A percentile compares a stretch with the other conserved stretches of the same genome.
These are phyloP conservation scores for Brassica juncea DNA, from an alignment of 345 rosid species.

Conservation along the genomic window DNA sequence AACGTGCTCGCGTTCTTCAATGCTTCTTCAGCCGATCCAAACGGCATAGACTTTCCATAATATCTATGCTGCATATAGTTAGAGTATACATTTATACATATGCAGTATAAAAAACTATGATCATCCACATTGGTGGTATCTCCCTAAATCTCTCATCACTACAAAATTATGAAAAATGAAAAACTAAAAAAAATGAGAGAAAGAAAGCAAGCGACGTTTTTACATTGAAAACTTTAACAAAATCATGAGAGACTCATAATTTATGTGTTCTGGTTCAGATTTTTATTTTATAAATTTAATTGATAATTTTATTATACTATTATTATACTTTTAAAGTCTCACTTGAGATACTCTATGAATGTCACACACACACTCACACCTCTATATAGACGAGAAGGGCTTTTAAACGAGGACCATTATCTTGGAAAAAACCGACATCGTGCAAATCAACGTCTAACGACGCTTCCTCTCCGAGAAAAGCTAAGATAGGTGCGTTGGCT, in stretches of 20 bases:
- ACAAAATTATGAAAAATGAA: background rate
- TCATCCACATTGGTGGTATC: background rate
- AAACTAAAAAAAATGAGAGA: background rate
- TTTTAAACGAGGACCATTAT: slow-evolving; percentile 40
- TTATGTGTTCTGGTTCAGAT: too few relatives aligned
- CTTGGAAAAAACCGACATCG: slow-evolving; percentile 37
- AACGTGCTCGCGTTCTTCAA: slow-evolving; percentile 45
- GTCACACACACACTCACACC: slow-evolving; percentile 35
- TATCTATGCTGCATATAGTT: slow-evolving; percentile 48
- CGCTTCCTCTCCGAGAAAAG: slow-evolving; percentile 49
- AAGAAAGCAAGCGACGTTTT: background rate
- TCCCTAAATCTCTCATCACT: background rate
- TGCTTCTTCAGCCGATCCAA: slow-evolving; percentile 50
- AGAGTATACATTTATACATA: background rate
- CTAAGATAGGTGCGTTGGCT: slow-evolving; percentile 50
- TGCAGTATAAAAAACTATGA: background rate
- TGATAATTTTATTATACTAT: background rate
- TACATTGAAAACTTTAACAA: background rate
- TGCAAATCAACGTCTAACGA: slow-evolving; percentile 37
- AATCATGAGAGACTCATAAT: too few relatives aligned
- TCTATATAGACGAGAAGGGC: slow-evolving; percentile 51
- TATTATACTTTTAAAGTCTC: background rate
- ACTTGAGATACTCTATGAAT: too few relatives aligned
- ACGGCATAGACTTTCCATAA: slow-evolving; percentile 56
- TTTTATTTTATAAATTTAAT: too few relatives aligned